phyloP scores from a whole-genome alignment of 768 basidiomycete genomes.

The Podaxis mareebaensis region DNA sequence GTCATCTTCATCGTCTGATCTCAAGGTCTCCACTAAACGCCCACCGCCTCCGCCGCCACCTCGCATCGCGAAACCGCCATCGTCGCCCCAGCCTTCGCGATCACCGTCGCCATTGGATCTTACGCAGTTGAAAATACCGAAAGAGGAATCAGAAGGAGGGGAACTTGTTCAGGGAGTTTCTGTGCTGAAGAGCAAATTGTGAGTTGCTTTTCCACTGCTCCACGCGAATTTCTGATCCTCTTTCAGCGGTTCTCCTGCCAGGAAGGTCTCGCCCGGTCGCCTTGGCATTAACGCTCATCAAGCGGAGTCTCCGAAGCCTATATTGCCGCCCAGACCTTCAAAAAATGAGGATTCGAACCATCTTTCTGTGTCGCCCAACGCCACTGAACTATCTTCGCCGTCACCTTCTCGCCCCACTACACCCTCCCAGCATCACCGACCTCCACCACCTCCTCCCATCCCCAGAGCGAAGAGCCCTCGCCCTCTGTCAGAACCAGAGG shows the following conservation, averaged over 20 bases:
- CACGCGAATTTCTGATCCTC: conserved; percentile 2
- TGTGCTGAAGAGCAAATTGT: conserved; percentile 27
- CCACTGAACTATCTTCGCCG: conserved; percentile 8
- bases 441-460: conserved; percentile 5
- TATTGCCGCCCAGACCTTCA: conserved; percentile 1
- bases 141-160: conserved; percentile 17
- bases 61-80: conserved; percentile 31
- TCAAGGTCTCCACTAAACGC: conserved; percentile 44
- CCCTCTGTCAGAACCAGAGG: conserved; percentile 1
- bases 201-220: conserved; percentile 16
- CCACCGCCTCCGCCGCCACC: conserved; percentile 62
- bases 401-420: not conserved
- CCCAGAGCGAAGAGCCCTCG: conserved; percentile 11
- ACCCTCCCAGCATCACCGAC: conserved; percentile 12
- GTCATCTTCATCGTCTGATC: conserved; percentile 56
- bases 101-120: conserved; percentile 33
- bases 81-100: conserved; percentile 37
- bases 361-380: conserved; percentile 8
- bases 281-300: not conserved
- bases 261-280: not conserved
- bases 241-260: conserved; percentile 13
- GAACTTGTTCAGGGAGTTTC: conserved; percentile 19
- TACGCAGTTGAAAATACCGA: not conserved
- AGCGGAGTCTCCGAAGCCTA: conserved; percentile 5
- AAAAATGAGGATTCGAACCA: not conserved